Percentiles rank a stretch among this genome's conserved stretches.
phyloP scores from a whole-genome alignment of 1,139 yeast genomes.

The Geotrichum candidum region DNA sequence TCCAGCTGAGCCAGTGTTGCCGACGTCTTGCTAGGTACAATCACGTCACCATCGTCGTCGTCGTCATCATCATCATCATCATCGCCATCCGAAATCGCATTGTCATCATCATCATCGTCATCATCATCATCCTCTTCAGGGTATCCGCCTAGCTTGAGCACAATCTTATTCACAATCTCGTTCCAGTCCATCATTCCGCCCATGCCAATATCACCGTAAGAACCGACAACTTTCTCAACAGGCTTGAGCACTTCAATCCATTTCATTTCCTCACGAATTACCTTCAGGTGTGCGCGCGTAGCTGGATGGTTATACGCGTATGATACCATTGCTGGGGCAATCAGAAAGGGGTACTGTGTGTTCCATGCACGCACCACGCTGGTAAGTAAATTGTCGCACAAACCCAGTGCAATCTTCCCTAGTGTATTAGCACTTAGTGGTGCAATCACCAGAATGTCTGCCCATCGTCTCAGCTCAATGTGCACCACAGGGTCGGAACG shows the following conservation, averaged over 20 bases:
- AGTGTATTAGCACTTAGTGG: conserved; percentile 88
- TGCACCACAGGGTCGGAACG: conserved; percentile 90
- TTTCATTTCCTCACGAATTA: conserved; percentile 79
- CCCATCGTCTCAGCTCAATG: conserved; percentile 92
- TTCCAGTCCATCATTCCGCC: conserved; percentile 99
- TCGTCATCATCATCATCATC: conserved; percentile 36
- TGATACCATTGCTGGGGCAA: conserved; percentile 94
- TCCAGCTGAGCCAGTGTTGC: background rate
- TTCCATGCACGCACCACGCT: conserved; percentile 92
- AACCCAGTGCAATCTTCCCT: conserved; percentile 82
- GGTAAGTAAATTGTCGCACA: conserved; percentile 83
- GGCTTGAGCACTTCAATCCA: conserved; percentile 89
- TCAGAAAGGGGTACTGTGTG: conserved; percentile 72
- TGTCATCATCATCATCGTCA: conserved; percentile 58
- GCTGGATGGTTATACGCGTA: conserved; percentile 84
- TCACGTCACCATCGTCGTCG: conserved; percentile 23
- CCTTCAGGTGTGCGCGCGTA: conserved; percentile 71
- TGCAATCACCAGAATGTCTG: conserved; percentile 80
- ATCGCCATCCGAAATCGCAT: conserved; percentile 44
- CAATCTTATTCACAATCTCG: conserved; percentile 82
- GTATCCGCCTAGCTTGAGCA: conserved; percentile 78
- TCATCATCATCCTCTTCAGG: conserved; percentile 83
- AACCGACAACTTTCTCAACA: conserved; percentile 85
- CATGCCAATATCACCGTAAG: conserved; percentile 90
- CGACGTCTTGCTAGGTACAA: background rate